Base-by-base conservation (phyloP, 1,139 yeast species). In the Yamadazyma trypodendri region DNA sequence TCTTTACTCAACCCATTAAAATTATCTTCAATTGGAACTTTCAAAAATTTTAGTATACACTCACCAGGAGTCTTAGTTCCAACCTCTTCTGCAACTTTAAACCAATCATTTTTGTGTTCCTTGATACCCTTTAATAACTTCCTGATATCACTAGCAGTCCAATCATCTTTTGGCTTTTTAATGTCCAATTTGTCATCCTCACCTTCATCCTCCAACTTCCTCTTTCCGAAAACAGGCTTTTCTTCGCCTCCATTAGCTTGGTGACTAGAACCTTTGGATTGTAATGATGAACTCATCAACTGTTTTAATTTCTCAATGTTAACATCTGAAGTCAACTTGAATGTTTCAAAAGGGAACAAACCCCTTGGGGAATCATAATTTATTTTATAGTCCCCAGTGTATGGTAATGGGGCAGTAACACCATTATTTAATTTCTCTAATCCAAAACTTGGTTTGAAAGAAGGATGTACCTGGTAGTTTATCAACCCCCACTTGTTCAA, bases 401-500 rank as follows among this genome's bases (percentile, higher is more conserved):
- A 78, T 9, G 89, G 90, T 39, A 71, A 62, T 4, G 74, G 74
- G 22, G 67, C 73, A 52, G 60, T 66, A 28, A 58, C 60, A 1
- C 75, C 76, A 49, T 68, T 68, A 15, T 73, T 71, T 36, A 67
- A 49, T 35, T 86, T 86, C 48, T 82, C 88, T 24, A 81, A 69
- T 1, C 74, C 72, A 40, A 78, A 75, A 32, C 79, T 78, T 2
- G 90, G 88, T 49, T 79, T 74, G 43, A 78, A 65, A 45, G 77
- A 81, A 2, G 90, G 85, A 47, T 77, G 72, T 1, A 83, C 96
- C 61, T 92, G 98, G 57, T 94, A 94, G 60, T 94, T 94, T 40
- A 94, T 88, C 41, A 94, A 69, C 0, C 99, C 99, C 99, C 99
- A 94, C 60, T 85, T 87, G 55, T 81, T 90, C 46, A 94, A 70